Base-by-base conservation (phyloP, 1,139 yeast genomes). In the Magnusiomyces tetraspermus region DNA sequence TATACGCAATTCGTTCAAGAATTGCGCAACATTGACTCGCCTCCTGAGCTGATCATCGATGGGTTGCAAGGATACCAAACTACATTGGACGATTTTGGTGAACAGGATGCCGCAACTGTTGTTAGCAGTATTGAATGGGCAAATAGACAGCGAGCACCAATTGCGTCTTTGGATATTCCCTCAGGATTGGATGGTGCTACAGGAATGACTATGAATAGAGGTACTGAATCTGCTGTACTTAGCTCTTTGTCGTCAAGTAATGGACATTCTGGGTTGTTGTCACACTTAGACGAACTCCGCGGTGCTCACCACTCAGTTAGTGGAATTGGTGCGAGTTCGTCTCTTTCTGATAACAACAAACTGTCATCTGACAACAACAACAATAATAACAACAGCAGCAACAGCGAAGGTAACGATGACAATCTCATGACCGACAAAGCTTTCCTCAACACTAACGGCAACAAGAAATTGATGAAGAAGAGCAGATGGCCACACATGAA, bases 131-230 rank as follows among this genome's bases (percentile, higher is more conserved):
- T 86, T 30, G 69, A 69, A 19, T 89, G 96, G 96, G 79, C 85
- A 57, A 84, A 85, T 58, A 76, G 76, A n/a, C 58, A 58, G 64
- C 70, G 71, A 47, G 70, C 76, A 8, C 76, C 79, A 49, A 70
- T 82, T 15, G 71, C 86, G 72, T 84, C 95, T 0, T 67, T 89
- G 28, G 96, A 88, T 62, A 78, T 86, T 36, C 94, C 96, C 2
- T 78, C 90, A 0, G 96, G 96, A 6, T 73, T 85, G 44, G 96
- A 88, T 63, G 84, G 94, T 8, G 87, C 95, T 3, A 82, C 94
- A 0, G 96, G 96, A 8, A 75, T 82, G 3, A 57, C 61, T 2
- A 42, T 53, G 11, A 48, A 55, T 33, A 53, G 43, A 46, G 53
- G 31, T 55, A 50, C 41, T 22, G 40, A 46, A 13, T 33, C 17